These are phyloP conservation scores for Amniculicola lignicola DNA, from an alignment of 495 filamentous ascomycete genomes.

Conservation along the genomic window DNA sequence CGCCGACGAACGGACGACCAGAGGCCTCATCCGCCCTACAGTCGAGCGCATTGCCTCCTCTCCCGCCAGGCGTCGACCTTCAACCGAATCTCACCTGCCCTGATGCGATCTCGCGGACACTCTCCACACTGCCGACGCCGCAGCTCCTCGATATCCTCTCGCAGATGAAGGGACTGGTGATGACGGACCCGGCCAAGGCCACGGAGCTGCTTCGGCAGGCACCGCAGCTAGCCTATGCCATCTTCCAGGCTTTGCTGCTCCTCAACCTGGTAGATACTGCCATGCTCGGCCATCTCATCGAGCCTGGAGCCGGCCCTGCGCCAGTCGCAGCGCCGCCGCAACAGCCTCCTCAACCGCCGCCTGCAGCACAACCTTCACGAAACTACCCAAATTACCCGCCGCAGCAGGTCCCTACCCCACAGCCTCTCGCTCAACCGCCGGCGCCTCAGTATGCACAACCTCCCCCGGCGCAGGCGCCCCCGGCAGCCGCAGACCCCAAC, in stretches of 20 bases:
- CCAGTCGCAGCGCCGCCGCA: slow-evolving; percentile 33
- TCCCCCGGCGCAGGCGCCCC: slow-evolving; percentile 30
- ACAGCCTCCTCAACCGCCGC: slow-evolving; percentile 27
- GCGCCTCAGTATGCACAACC: slow-evolving; percentile 22
- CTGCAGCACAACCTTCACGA: slow-evolving; percentile 35
- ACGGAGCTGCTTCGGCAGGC: slow-evolving; percentile 84
- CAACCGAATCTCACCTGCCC: slow-evolving; percentile 76
- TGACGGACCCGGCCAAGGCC: slow-evolving; percentile 74
- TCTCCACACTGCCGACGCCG: slow-evolving; percentile 76
- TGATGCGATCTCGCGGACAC: slow-evolving; percentile 86
- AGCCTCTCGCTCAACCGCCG: slow-evolving; percentile 49
- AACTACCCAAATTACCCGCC: slow-evolving; percentile 27
- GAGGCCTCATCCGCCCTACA: slow-evolving; percentile 33
- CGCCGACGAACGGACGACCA: slow-evolving; percentile 40
- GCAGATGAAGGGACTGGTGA: slow-evolving; percentile 88
- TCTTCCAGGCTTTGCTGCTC: slow-evolving; percentile 90
- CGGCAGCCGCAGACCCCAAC: background rate
- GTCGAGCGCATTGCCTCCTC: slow-evolving; percentile 59
- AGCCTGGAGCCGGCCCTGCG: slow-evolving; percentile 45
- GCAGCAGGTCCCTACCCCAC: slow-evolving; percentile 51
- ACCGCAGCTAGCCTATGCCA: slow-evolving; percentile 89
- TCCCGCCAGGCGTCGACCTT: slow-evolving; percentile 80
- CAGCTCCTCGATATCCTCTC: slow-evolving; percentile 92
- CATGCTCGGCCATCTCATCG: slow-evolving; percentile 56
- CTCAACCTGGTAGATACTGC: slow-evolving; percentile 83